Evolutionary conservation across 2,329 filamentous ascomycete species (phyloP), one percentile per base, ranked within the genome.

Genomic region (Plenodomus biglobosus): DNA sequence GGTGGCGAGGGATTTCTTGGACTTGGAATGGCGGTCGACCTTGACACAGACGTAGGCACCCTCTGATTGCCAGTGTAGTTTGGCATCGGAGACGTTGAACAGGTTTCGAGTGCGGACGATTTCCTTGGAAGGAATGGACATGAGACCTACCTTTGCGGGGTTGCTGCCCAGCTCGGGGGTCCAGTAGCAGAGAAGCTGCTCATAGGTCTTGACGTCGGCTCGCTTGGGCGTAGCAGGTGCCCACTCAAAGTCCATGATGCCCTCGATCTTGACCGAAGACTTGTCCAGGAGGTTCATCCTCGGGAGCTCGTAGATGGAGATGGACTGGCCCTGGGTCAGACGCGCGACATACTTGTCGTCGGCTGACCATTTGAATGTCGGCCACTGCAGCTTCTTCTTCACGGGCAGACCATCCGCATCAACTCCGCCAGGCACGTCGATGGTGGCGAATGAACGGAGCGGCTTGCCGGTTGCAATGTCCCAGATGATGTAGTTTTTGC

Each of bases 401-500:
- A 83, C 77, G 22, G 83, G 82, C 52, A 84, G 79, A 52, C 83
- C 84, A 32, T 85, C 83, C 32, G 79, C 79, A 46, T 85, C 85
- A 41, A 73, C 75, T 40, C 82, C 79, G 57, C 81, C 82, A 22
- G 88, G 84, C 13, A 89, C 76, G 60, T 99, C 94, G 56, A 96
- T 82, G 61, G 92, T 95, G 55, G 90, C 85, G 70, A 99, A 99
- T 0, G 94, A 97, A 56, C 94, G 88, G 42, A 99, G 81, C 47
- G 92, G 90, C 72, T 92, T 88, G 64, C 85, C 86, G 8, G 92
- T 94, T 43, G 89, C 88, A 54, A 97, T 86, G 68, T 97, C 92
- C 94, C 94, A 99, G 68, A 99, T 92, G 68, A 99, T 88, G 74
- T 97, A 97, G 81, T 97, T 96, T 81, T 97, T 97, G 74, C 94